Conservation (phyloP, 2,329 filamentous ascomycete genomes). For the Aspergillus aculeatinus region DNA sequence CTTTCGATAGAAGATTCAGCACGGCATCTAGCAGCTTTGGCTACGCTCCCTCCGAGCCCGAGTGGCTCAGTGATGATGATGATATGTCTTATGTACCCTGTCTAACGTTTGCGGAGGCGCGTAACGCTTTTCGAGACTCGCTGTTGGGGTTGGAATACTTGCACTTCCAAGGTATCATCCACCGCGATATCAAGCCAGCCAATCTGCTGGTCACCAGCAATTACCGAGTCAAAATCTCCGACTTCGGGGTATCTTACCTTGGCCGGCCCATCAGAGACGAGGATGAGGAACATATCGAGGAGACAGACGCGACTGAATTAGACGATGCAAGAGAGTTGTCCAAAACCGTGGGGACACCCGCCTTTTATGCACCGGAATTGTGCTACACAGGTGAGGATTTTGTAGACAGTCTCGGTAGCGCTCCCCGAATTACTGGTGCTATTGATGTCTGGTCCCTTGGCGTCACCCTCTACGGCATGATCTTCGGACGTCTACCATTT, state of each 20-base stretch:
- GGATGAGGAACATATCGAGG: conserved; percentile 73
- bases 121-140: conserved; percentile 85
- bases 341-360: conserved; percentile 95
- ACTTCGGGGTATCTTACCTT: conserved; percentile 97
- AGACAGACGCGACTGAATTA: conserved; percentile 80
- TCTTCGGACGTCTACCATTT: conserved; percentile 92
- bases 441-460: conserved; percentile 98
- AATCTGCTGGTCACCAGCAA: conserved; percentile 86
- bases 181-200: conserved; percentile 82
- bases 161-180: conserved; percentile 80
- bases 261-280: conserved; percentile 82
- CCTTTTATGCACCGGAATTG: conserved; percentile 94
- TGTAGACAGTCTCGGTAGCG: conserved; percentile 52
- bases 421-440: conserved; percentile 78
- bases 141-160: conserved; percentile 91
- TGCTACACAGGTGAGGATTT: conserved; percentile 79
- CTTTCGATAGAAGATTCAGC: conserved; percentile 72
- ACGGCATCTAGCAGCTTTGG: conserved; percentile 66
- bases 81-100: conserved; percentile 92
- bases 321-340: conserved; percentile 95
- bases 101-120: conserved; percentile 80
- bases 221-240: conserved; percentile 92
- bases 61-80: conserved; percentile 59
- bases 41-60: conserved; percentile 45
- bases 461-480: conserved; percentile 91